These are phyloP conservation scores for Wickerhamiella slavikovae DNA, from an alignment of 805 yeast genomes.

Conservation along the genomic window DNA sequence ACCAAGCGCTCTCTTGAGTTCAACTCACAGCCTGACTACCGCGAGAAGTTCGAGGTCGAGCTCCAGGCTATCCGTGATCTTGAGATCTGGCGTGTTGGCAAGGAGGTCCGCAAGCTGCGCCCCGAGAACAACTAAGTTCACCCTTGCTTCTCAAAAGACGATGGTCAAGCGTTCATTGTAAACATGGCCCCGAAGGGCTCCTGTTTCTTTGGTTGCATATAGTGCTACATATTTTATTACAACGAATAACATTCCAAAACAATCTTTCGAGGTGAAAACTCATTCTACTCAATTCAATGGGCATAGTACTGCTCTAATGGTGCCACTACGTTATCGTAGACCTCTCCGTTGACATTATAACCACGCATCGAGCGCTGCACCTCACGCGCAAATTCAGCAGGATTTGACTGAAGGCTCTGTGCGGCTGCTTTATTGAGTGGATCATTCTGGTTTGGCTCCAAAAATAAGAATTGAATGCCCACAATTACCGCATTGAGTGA, in stretches of 20 bases:
- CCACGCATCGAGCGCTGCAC: conserved; percentile 57
- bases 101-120: conserved; percentile 98
- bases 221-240: too few species aligned
- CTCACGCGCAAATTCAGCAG: conserved; percentile 29
- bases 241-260: too few species aligned
- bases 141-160: too few species aligned
- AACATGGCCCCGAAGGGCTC: too few species aligned
- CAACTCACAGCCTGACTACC: conserved; percentile 96
- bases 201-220: too few species aligned
- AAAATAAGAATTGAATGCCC: conserved; percentile 66
- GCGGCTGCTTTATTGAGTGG: conserved; percentile 90
- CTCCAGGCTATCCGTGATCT: conserved; percentile 81
- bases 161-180: too few species aligned
- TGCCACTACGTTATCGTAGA: conserved; percentile 37
- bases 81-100: conserved; percentile 99
- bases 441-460: conserved; percentile 82
- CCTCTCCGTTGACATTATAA: conserved; percentile 32
- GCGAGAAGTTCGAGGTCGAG: conserved; percentile 88
- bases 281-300: too few species aligned
- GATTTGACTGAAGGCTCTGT: conserved; percentile 23
- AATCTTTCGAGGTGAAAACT: too few species aligned
- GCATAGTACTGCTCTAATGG: too few species aligned
- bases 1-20: conserved; percentile 95
- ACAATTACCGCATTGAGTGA: conserved; percentile 62
- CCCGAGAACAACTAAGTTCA: conserved; percentile 79